Evolutionary conservation across 495 filamentous ascomycete species (phyloP).

Genomic region (Clavariopsis aquatica): DNA sequence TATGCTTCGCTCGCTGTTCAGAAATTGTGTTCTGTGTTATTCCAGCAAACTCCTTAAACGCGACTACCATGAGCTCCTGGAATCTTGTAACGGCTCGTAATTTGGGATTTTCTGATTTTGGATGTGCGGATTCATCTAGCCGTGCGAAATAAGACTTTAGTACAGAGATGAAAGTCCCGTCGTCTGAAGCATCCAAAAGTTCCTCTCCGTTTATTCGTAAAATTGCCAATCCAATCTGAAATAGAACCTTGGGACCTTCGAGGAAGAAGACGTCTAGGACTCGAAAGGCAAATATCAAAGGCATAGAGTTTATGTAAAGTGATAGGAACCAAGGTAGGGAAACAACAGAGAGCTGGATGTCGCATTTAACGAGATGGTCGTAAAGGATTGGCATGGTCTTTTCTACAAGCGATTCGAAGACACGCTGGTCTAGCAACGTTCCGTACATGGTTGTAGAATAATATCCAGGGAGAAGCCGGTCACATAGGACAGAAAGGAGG

Average conservation of each 20-base stretch:
- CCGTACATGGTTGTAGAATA: conserved; percentile 99
- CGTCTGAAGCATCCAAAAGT: conserved; percentile 89
- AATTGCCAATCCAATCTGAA: conserved; percentile 94
- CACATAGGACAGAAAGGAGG: conserved; percentile 86
- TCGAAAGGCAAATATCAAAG: conserved; percentile 91
- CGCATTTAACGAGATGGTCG: conserved; percentile 92
- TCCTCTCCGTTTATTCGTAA: conserved; percentile 97
- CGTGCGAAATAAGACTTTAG: conserved; percentile 92
- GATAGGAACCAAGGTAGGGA: conserved; percentile 98
- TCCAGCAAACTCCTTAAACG: conserved; percentile 94
- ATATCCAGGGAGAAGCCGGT: conserved; percentile 90
- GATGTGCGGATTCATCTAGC: conserved; percentile 93
- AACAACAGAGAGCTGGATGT: conserved; percentile 98
- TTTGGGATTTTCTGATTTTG: conserved; percentile 90
- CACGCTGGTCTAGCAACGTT: conserved; percentile 91
- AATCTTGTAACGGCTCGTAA: conserved; percentile 89
- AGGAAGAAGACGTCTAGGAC: conserved; percentile 98
- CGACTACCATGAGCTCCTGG: conserved; percentile 97
- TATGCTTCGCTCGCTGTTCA: conserved; percentile 87
- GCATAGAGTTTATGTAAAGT: conserved; percentile 99
- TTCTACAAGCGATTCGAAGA: conserved; percentile 95
- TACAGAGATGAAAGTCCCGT: conserved; percentile 94
- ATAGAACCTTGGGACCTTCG: conserved; percentile 94
- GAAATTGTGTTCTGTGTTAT: conserved; percentile 91
- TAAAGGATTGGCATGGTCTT: conserved; percentile 98